A percentile compares a stretch with the other conserved stretches of the same genome.
These are phyloP conservation scores for Blastocystis hominis DNA, from an alignment of 352 stramenopile genomes.

Conservation along the genomic window DNA sequence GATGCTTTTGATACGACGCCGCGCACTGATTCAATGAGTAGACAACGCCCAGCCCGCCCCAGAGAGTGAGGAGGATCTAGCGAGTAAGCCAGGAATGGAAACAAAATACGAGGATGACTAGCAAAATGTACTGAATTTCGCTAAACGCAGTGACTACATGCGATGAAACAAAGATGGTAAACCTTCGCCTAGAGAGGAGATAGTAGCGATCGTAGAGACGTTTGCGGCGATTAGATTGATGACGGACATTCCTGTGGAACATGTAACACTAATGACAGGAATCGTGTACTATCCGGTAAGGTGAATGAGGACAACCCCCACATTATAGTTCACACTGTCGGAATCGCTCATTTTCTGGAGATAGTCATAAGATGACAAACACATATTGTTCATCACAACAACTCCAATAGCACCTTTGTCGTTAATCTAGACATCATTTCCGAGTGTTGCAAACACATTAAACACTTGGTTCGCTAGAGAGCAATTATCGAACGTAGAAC, in stretches of 20 bases:
- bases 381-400: background rate
- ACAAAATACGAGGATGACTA: background rate
- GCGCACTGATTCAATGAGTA: background rate
- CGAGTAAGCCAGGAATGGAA: background rate
- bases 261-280: constrained; percentile 21
- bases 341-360: background rate
- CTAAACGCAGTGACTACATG: background rate
- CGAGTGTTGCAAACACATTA: background rate
- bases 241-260: background rate
- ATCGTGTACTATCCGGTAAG: constrained; percentile 14
- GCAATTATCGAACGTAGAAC: background rate
- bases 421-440: background rate
- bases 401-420: background rate
- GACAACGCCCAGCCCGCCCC: background rate
- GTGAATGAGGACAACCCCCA: background rate
- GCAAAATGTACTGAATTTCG: background rate
- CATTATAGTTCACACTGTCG: constrained; percentile 1
- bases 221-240: background rate
- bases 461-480: background rate
- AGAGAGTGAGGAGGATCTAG: constrained; percentile 1
- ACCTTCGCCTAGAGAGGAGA: background rate
- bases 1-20: background rate
- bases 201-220: background rate
- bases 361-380: background rate
- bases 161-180: background rate